Base-by-base conservation (phyloP, 768 basidiomycete genomes). In the Cystofilobasidium capitatum region DNA sequence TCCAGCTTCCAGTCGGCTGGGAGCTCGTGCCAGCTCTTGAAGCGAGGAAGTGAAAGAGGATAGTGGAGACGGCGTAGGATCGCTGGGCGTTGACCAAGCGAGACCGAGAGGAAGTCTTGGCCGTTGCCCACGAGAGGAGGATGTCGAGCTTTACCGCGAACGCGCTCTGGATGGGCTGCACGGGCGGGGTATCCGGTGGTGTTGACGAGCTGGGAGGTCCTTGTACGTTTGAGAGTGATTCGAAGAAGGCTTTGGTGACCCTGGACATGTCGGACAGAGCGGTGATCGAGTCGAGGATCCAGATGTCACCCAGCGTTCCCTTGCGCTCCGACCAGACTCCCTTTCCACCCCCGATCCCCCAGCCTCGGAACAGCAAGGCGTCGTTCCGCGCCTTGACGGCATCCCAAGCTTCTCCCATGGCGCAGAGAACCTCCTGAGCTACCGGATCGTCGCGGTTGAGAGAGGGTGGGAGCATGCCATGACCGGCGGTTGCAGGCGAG, bases 51-150 rank as follows among this genome's bases (percentile, higher is more conserved):
- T 62, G 60, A 17, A 40, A 39, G 4, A 69, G 62, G 14, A 69
- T 45, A 5, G 62, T 60, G 22, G 68, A 47, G 26, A 60, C 68
- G 26, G 61, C 44, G 24, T 58, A 58, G 2, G 68, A 37, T 9
- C 68, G 62, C 12, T 57, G 58, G 3, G 62, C 47, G 13, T 42
- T 36, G 29, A 62, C 26, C 31, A 24, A 24, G 29, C 44, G 39
- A 22, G 44, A 51, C 10, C 49, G 45, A 22, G 10, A 7, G 22
- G 39, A 51, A 8, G 68, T 16, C 42, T 69, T 45, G 5, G 57
- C 47, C 20, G 45, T 59, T 7, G 68, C 63, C 68, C 68, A 69
- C n/a, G 68, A 64, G 63, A 69, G 68, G 26, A 69, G 68, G 29
- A 69, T 69, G 45, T 69, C 59, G 45, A 69, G 68, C 44, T 69